Percentiles rank a stretch among this genome's conserved stretches.
Evolutionary conservation across 192 early-diverging fungal species (phyloP).

Genomic region (Physocladia obscura): DNA sequence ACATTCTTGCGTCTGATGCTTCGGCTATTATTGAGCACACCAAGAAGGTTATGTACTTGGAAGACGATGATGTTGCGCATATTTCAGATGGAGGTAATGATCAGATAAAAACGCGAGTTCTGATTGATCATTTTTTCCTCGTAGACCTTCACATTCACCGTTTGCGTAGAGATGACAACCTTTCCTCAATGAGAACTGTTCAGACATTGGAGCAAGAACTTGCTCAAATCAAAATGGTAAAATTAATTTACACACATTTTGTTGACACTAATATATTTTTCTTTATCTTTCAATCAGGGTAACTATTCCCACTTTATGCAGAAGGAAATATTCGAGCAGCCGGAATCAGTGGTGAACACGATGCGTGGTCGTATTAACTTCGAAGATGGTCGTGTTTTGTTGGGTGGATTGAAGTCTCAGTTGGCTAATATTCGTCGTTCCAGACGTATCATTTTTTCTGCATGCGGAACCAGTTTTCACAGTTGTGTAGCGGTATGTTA

Average conservation of each 20-base stretch:
- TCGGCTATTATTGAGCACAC: conserved; percentile 71
- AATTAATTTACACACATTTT: neutral
- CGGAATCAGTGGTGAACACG: conserved; percentile 66
- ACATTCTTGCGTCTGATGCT: conserved; percentile 64
- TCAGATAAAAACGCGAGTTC: neutral
- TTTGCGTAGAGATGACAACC: conserved; percentile 52
- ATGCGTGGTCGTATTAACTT: conserved; percentile 68
- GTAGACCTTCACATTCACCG: conserved; percentile 68
- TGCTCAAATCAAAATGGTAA: conserved; percentile 57
- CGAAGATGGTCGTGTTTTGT: conserved; percentile 49
- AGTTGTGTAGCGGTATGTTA: conserved; percentile 53
- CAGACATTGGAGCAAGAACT: conserved; percentile 62
- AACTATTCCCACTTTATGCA: conserved; percentile 63
- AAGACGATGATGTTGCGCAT: conserved; percentile 69
- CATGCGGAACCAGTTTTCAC: conserved; percentile 64
- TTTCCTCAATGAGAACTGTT: conserved; percentile 57
- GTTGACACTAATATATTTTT: neutral
- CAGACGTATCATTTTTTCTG: conserved; percentile 59
- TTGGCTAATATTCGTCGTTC: conserved; percentile 61
- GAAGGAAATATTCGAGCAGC: conserved; percentile 67
- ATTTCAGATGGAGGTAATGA: conserved; percentile 54
- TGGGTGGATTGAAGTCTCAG: conserved; percentile 57
- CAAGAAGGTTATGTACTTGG: conserved; percentile 65
- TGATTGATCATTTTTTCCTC: neutral
- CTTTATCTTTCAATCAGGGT: conserved; percentile 31